phyloP scores from a whole-genome alignment of 176 grass and related monocot species.

The Lolium perenne region DNA sequence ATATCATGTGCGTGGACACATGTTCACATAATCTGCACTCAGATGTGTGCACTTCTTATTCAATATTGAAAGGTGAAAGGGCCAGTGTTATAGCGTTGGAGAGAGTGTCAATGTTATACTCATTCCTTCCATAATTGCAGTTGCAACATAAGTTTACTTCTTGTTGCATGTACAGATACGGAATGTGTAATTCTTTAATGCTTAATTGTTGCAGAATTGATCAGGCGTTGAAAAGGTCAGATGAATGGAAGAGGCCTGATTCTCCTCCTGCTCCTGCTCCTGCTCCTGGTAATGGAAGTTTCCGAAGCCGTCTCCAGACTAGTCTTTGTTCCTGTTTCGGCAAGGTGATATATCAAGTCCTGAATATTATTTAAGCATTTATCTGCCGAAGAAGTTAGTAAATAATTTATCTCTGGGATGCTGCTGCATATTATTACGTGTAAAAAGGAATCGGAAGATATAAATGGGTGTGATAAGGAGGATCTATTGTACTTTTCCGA shows the following conservation, averaged over 20 bases:
- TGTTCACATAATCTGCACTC: conserved; percentile 25
- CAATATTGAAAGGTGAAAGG: background rate
- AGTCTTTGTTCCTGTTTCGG: background rate
- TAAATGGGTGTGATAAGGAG: conserved; percentile 16
- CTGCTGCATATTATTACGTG: conserved; percentile 33
- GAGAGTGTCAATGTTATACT: background rate
- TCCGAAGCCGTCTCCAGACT: conserved; percentile 5
- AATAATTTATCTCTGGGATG: conserved; percentile 3
- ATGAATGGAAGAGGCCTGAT: conserved; percentile 32
- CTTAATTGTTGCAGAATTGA: conserved; percentile 42
- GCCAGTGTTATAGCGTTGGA: background rate
- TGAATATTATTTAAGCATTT: conserved; percentile 28
- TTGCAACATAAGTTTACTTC: conserved; percentile 2
- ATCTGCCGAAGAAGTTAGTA: background rate
- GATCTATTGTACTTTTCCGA: conserved; percentile 5
- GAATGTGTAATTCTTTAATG: conserved; percentile 23
- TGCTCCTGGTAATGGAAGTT: background rate
- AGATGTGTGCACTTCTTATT: conserved; percentile 16
- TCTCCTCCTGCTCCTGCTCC: background rate
- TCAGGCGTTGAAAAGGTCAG: conserved; percentile 9
- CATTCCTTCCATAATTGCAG: background rate
- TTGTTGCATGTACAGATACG: background rate
- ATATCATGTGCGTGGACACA: background rate
- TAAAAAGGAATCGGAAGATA: background rate
- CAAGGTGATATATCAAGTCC: conserved; percentile 20